Conservation (phyloP, 106 monocot species). For the Dactylorhiza incarnata region DNA sequence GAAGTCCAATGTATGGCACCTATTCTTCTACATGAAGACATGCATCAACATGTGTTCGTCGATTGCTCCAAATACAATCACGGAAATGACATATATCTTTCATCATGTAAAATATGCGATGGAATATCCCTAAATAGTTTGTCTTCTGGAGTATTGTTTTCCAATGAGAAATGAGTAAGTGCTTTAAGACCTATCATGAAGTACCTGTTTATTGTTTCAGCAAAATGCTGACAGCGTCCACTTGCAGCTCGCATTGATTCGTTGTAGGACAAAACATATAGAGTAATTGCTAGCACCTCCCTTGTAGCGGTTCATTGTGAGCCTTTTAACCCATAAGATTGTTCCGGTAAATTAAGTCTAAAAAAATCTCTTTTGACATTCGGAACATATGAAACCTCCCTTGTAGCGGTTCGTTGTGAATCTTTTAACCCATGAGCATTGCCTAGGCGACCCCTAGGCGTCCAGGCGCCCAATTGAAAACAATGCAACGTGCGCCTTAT, state of each 20-base stretch:
- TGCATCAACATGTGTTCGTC: background rate
- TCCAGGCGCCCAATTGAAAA: too few relatives aligned
- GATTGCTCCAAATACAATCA: background rate
- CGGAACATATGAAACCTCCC: too few relatives aligned
- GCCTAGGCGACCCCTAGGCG: too few relatives aligned
- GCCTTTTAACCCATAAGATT: background rate
- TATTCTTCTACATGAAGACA: background rate
- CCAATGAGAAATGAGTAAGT: background rate
- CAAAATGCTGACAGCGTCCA: background rate
- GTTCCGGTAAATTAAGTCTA: too few relatives aligned
- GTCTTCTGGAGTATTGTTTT: background rate
- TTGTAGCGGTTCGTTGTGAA: too few relatives aligned
- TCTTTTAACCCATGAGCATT: too few relatives aligned
- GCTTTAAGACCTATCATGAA: background rate
- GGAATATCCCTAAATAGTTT: background rate
- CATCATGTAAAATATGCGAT: too few relatives aligned
- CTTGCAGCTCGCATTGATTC: background rate
- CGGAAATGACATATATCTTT: background rate
- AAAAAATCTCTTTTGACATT: too few relatives aligned
- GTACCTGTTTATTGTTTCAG: background rate
- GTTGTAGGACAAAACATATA: background rate
- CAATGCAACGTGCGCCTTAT: too few relatives aligned
- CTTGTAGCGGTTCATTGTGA: background rate
- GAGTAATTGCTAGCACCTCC: background rate
- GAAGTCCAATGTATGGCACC: background rate